A percentile compares a stretch with the other conserved stretches of the same genome.
These are phyloP conservation scores for Trametes gibbosa DNA, from an alignment of 768 basidiomycete genomes.

Conservation along the genomic window DNA sequence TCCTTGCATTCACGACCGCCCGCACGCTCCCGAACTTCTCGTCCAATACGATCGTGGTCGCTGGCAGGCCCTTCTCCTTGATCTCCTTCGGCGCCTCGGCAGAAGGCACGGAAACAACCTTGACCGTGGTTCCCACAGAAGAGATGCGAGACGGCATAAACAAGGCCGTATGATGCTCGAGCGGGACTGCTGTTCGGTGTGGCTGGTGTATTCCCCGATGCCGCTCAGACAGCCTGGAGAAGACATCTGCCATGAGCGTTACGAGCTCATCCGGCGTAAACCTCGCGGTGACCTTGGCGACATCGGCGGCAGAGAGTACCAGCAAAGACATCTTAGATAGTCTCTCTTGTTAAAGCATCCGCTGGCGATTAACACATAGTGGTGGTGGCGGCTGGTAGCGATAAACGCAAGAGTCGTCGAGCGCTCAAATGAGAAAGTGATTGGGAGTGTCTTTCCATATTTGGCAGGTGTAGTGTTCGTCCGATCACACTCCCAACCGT, in stretches of 20 bases:
- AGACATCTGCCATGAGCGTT: conserved; percentile 57
- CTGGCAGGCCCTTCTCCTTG: conserved; percentile 59
- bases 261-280: conserved; percentile 48
- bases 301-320: conserved; percentile 60
- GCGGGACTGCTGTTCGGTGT: conserved; percentile 55
- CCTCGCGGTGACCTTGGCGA: conserved; percentile 44
- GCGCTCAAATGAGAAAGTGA: not conserved
- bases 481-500: too few species aligned
- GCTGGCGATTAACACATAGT: not conserved
- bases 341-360: not conserved
- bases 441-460: not conserved
- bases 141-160: conserved; percentile 81
- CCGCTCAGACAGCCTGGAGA: conserved; percentile 41
- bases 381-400: not conserved
- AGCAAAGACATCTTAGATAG: conserved; percentile 43
- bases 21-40: conserved; percentile 65
- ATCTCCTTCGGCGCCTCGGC: conserved; percentile 32
- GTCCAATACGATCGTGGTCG: conserved; percentile 72
- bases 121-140: conserved; percentile 57
- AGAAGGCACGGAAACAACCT: conserved; percentile 77
- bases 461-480: conserved; percentile 1
- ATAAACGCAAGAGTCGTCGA: not conserved
- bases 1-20: conserved; percentile 75
- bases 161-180: conserved; percentile 55
- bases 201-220: conserved; percentile 36